A percentile compares a stretch with the other conserved stretches of the same genome.
Evolutionary conservation across 306 rosid species (phyloP).

Genomic region (Delonix regia): DNA sequence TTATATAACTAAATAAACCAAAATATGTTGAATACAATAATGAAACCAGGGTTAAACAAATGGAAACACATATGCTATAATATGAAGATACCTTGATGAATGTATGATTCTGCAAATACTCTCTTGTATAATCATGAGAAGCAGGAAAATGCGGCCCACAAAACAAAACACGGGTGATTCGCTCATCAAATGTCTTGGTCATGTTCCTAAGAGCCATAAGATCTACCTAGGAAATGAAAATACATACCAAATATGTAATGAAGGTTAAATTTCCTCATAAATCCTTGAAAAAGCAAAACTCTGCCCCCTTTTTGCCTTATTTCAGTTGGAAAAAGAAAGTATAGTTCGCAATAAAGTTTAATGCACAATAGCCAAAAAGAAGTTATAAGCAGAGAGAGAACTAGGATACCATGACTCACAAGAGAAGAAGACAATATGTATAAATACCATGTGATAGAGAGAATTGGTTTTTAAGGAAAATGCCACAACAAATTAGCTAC

Average conservation of each 20-base stretch:
- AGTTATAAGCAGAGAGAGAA: neutral
- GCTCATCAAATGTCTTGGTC: slow-evolving; percentile 30
- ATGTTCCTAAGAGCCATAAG: slow-evolving; percentile 38
- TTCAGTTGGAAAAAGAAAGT: neutral
- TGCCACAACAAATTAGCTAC: neutral
- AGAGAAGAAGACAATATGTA: neutral
- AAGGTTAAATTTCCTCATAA: neutral
- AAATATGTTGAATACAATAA: neutral
- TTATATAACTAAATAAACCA: neutral
- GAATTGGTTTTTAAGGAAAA: neutral
- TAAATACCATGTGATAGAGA: neutral
- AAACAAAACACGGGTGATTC: slow-evolving; percentile 67
- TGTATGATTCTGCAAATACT: slow-evolving; percentile 66
- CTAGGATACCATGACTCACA: neutral
- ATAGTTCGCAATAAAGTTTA: neutral
- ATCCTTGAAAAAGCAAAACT: neutral
- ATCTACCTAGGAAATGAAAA: slow-evolving; percentile 13
- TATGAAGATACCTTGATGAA: slow-evolving; percentile 58
- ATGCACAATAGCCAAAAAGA: neutral
- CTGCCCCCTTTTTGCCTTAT: neutral
- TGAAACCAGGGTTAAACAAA: no score
- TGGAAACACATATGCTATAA: neutral
- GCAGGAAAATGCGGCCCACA: slow-evolving; percentile 71
- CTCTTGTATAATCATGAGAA: slow-evolving; percentile 63
- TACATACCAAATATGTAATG: neutral